These are phyloP conservation scores for Vaccinium myrtillus DNA, from an alignment of 148 eudicot species.

Conservation along the genomic window DNA sequence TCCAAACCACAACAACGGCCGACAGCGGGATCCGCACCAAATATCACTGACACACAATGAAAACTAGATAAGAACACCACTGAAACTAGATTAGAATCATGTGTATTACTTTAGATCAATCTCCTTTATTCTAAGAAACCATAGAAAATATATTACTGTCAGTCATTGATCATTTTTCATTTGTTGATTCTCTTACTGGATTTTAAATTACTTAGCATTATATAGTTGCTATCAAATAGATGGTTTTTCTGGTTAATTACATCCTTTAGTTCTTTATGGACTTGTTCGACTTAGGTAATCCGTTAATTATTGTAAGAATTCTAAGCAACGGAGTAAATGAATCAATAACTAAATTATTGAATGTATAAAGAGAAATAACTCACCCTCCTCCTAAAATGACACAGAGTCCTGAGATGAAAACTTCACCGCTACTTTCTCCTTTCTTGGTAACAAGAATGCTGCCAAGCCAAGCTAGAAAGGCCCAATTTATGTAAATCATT, in stretches of 20 bases:
- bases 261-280: not conserved
- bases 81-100: not conserved
- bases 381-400: slow-evolving; percentile 41
- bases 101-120: not conserved
- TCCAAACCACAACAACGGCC: too few species aligned
- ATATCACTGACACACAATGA: too few species aligned
- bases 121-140: too few species aligned
- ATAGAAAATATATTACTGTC: too few species aligned
- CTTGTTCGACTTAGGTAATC: not conserved
- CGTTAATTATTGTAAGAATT: not conserved
- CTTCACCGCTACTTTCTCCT: slow-evolving; percentile 38
- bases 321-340: not conserved
- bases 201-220: not conserved
- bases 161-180: not conserved
- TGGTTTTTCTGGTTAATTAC: not conserved
- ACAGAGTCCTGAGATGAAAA: slow-evolving; percentile 31
- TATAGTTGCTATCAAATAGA: not conserved
- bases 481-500: slow-evolving; percentile 32
- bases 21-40: too few species aligned
- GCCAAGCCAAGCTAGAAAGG: slow-evolving; percentile 43
- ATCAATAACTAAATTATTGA: not conserved
- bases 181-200: not conserved
- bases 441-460: slow-evolving; percentile 35
- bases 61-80: too few species aligned
- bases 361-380: slow-evolving; percentile 10